Evolutionary conservation across 179 eudicot genomes (phyloP).

Genomic region (Spergularia azorica): DNA sequence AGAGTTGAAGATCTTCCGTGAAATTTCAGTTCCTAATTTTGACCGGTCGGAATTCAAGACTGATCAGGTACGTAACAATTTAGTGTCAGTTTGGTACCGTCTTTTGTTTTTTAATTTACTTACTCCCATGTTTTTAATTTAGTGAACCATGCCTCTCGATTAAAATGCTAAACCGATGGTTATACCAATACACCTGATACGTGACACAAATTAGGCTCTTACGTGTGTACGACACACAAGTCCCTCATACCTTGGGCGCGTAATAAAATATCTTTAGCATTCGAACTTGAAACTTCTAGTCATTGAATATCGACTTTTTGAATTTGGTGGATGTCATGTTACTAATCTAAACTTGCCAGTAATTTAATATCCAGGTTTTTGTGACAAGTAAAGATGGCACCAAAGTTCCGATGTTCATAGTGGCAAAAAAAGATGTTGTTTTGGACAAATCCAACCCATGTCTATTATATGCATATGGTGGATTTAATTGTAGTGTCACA

Average conservation of each 20-base stretch:
- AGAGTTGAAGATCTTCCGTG: conserved; percentile 70
- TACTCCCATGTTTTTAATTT: too few relatives aligned
- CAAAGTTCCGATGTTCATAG: conserved; percentile 76
- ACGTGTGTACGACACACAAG: too few relatives aligned
- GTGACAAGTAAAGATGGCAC: conserved; percentile 84
- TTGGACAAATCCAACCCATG: conserved; percentile 84
- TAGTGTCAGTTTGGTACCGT: background rate
- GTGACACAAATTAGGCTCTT: too few relatives aligned
- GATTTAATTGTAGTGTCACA: conserved; percentile 73
- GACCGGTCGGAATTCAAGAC: conserved; percentile 67
- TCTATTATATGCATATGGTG: conserved; percentile 79
- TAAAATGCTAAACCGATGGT: too few relatives aligned
- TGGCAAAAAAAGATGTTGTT: conserved; percentile 54
- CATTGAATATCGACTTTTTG: too few relatives aligned
- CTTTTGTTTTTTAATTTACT: background rate
- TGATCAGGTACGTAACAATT: conserved; percentile 49
- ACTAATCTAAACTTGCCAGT: background rate
- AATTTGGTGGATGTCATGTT: background rate
- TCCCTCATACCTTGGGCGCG: too few relatives aligned
- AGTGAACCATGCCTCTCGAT: background rate
- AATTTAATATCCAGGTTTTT: conserved; percentile 55
- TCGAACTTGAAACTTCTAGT: too few relatives aligned
- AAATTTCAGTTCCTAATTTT: conserved; percentile 71
- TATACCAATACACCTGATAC: too few relatives aligned
- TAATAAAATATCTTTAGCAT: too few relatives aligned